These are phyloP conservation scores for Didymellaceae sp. DNA, from an alignment of 2,329 filamentous ascomycete species.

Conservation along the genomic window DNA sequence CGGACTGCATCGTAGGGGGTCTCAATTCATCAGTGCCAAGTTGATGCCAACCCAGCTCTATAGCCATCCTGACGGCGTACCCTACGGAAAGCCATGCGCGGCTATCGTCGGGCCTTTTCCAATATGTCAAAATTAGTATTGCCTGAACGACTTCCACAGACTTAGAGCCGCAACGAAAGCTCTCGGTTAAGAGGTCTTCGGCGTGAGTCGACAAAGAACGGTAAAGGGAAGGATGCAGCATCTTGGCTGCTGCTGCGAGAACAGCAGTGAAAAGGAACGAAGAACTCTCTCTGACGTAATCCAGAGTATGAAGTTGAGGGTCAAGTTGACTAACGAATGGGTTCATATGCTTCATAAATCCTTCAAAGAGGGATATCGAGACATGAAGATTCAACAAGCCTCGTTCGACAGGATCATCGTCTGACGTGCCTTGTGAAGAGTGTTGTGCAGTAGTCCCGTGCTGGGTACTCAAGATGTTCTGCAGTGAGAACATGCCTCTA, in stretches of 20 bases:
- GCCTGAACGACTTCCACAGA: constrained; percentile 11
- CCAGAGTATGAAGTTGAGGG: constrained; percentile 3
- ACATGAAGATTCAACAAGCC: constrained; percentile 3
- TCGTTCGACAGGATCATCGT: neutral
- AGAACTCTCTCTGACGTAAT: neutral
- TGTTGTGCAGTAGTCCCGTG: neutral
- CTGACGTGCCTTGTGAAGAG: neutral
- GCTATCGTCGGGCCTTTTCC: constrained; percentile 14
- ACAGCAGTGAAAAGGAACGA: neutral
- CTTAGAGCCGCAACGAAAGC: neutral
- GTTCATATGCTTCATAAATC: constrained; percentile 11
- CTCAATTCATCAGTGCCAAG: neutral
- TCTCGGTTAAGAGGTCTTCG: neutral
- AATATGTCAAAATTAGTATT: constrained; percentile 17
- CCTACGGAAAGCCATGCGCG: constrained; percentile 16
- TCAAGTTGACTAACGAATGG: constrained; percentile 10
- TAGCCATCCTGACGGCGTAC: constrained; percentile 14
- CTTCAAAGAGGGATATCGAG: constrained; percentile 6
- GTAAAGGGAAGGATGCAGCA: neutral
- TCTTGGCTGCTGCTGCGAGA: neutral
- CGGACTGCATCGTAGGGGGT: neutral
- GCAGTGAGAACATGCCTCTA: constrained; percentile 2
- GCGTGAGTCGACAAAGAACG: neutral
- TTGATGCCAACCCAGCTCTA: constrained; percentile 19
- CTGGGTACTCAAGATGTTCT: neutral